Conservation (phyloP, 139 green algal genomes). For the Haematococcus sp. region DNA sequence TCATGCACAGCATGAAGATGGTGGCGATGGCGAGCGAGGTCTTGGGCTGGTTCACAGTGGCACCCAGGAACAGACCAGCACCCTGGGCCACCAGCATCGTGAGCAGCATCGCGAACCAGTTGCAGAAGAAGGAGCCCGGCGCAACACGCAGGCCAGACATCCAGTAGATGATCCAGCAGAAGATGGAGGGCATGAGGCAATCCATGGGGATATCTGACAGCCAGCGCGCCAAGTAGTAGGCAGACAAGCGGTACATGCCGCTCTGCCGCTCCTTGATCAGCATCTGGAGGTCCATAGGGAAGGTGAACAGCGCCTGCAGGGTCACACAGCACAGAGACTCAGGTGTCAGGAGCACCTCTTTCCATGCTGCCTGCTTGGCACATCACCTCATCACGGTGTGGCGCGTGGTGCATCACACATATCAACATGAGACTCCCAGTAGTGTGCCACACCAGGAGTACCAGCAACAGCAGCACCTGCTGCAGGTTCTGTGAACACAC, state of each 20-base stretch:
- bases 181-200: constrained; percentile 55
- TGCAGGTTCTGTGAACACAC: not conserved
- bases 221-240: constrained; percentile 73
- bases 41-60: constrained; percentile 63
- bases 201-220: constrained; percentile 75
- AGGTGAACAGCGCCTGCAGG: constrained; percentile 46
- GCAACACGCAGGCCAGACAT: constrained; percentile 45
- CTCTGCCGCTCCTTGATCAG: constrained; percentile 56
- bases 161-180: constrained; percentile 65
- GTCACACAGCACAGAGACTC: not conserved
- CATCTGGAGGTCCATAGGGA: constrained; percentile 52
- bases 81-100: constrained; percentile 59
- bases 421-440: not conserved
- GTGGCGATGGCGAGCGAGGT: constrained; percentile 47
- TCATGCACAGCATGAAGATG: constrained; percentile 65
- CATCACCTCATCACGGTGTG: not conserved
- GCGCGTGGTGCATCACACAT: not conserved
- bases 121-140: constrained; percentile 60
- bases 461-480: not conserved
- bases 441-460: not conserved
- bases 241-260: constrained; percentile 72
- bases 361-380: too few relatives aligned
- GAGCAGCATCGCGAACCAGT: constrained; percentile 56
- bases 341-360: not conserved
- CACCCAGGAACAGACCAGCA: constrained; percentile 71